Evolutionary conservation across 257 asterid species (phyloP).

Genomic region (Phtheirospermum japonicum): DNA sequence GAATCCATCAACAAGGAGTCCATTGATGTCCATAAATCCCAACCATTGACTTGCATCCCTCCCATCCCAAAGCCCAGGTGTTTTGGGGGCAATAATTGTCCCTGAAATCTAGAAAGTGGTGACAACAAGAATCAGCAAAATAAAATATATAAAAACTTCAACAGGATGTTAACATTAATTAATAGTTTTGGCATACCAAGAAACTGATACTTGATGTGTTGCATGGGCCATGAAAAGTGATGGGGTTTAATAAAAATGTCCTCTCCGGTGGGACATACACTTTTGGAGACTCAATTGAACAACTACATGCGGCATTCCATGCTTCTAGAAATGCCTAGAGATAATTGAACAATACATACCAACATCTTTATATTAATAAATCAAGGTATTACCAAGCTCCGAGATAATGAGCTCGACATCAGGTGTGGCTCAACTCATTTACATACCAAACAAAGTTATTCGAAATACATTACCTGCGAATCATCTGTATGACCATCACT

Average conservation of each 20-base stretch:
- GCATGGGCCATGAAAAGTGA: conserved; percentile 63
- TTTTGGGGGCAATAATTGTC: conserved; percentile 51
- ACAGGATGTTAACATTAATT: too few species aligned
- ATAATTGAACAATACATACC: background rate
- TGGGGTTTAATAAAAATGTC: conserved; percentile 49
- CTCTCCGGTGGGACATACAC: conserved; percentile 49
- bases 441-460: too few species aligned
- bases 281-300: conserved; percentile 32
- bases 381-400: too few species aligned
- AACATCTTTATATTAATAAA: too few species aligned
- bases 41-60: conserved; percentile 60
- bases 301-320: conserved; percentile 65
- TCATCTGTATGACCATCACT: conserved; percentile 43
- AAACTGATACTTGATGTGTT: conserved; percentile 31
- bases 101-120: conserved; percentile 64
- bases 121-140: too few species aligned
- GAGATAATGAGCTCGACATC: too few species aligned
- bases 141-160: too few species aligned
- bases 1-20: conserved; percentile 50
- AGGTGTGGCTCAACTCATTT: too few species aligned
- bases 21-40: conserved; percentile 39
- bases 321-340: conserved; percentile 60
- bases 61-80: conserved; percentile 50
- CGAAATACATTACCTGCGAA: conserved; percentile 50
- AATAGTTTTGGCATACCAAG: too few species aligned